These are phyloP conservation scores for Candida ovalis DNA, from an alignment of 805 yeast genomes.

Conservation along the genomic window DNA sequence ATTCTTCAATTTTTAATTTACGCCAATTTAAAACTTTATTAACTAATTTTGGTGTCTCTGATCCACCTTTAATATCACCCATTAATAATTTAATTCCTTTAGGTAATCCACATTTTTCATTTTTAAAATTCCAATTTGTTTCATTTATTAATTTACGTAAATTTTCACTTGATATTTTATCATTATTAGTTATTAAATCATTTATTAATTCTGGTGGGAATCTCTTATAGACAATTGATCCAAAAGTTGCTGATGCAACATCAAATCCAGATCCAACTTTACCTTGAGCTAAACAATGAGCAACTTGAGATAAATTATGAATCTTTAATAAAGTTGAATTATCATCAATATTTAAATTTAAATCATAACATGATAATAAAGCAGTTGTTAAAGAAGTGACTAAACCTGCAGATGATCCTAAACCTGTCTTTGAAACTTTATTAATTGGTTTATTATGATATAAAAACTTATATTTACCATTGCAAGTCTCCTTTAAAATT, in stretches of 20 bases:
- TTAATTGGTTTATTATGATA: constrained; percentile 59
- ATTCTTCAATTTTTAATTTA: constrained; percentile 43
- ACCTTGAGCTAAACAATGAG: constrained; percentile 92
- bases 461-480: constrained; percentile 44
- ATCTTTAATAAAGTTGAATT: constrained; percentile 34
- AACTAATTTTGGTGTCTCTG: constrained; percentile 91
- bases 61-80: constrained; percentile 94
- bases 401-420: constrained; percentile 94
- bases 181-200: constrained; percentile 18
- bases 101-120: constrained; percentile 60
- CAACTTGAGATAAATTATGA: constrained; percentile 83
- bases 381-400: constrained; percentile 78
- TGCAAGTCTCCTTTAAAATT: constrained; percentile 28
- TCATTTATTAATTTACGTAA: constrained; percentile 37
- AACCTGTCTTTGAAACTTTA: constrained; percentile 86
- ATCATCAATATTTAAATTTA: constrained; percentile 29
- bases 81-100: constrained; percentile 64
- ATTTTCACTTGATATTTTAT: constrained; percentile 16
- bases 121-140: constrained; percentile 59
- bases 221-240: constrained; percentile 78
- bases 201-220: constrained; percentile 57
- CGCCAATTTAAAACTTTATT: constrained; percentile 73
- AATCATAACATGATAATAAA: constrained; percentile 44
- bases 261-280: constrained; percentile 97
- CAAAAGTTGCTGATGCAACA: constrained; percentile 92